These are phyloP conservation scores for Lactarius tabidus DNA, from an alignment of 768 basidiomycete genomes.

Conservation along the genomic window DNA sequence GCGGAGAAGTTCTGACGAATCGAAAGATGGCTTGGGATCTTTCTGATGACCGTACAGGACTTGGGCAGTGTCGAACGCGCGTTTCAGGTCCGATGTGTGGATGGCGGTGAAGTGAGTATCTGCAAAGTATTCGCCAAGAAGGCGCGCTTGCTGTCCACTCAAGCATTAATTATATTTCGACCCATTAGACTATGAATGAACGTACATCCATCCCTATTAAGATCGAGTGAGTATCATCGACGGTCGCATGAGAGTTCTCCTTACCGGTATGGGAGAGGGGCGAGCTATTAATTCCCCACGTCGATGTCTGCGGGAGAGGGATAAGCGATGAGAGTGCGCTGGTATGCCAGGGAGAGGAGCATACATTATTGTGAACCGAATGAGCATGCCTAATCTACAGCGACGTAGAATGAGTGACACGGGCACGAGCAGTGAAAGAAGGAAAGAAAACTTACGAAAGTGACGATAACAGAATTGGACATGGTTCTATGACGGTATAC, in stretches of 20 bases:
- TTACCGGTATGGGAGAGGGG: conserved; percentile 72
- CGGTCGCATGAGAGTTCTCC: not conserved
- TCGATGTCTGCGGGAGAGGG: conserved; percentile 29
- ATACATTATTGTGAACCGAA: conserved; percentile 68
- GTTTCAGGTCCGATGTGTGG: conserved; percentile 61
- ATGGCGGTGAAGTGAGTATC: conserved; percentile 49
- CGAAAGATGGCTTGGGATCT: conserved; percentile 44
- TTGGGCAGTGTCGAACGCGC: conserved; percentile 58
- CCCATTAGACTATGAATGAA: not conserved
- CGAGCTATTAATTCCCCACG: conserved; percentile 72
- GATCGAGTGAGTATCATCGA: not conserved
- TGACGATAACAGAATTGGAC: conserved; percentile 27
- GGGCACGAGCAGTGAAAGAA: not conserved
- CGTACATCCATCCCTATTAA: conserved; percentile 34
- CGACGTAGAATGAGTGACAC: not conserved
- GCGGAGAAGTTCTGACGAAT: conserved; percentile 48
- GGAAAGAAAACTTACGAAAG: conserved; percentile 28
- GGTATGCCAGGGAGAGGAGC: conserved; percentile 22
- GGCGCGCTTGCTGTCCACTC: conserved; percentile 31
- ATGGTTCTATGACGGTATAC: conserved; percentile 2
- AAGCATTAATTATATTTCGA: not conserved
- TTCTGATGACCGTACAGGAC: conserved; percentile 48
- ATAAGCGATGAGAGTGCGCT: not conserved
- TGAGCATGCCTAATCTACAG: conserved; percentile 70
- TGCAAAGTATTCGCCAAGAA: conserved; percentile 53